Evolutionary conservation across 257 asterid genomes (phyloP).

Genomic region (Forsythia suspensa): DNA sequence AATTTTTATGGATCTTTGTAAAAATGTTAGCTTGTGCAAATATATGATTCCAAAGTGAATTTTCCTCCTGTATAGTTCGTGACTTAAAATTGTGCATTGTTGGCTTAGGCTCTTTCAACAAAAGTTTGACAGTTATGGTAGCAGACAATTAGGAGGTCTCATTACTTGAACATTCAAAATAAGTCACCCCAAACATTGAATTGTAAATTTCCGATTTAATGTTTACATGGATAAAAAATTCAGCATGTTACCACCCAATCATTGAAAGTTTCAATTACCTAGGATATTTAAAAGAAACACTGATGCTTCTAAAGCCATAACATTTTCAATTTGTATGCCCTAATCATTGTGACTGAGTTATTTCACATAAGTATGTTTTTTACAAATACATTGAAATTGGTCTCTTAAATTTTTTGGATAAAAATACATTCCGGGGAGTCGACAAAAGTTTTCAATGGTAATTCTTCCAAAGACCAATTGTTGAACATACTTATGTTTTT

Average conservation of each 20-base stretch:
- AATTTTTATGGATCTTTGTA: background rate
- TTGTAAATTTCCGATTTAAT: background rate
- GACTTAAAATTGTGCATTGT: background rate
- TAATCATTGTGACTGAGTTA: background rate
- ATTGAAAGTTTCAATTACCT: background rate
- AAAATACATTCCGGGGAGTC: background rate
- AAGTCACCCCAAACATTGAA: background rate
- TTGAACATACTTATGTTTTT: background rate
- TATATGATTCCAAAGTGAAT: background rate
- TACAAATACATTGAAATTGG: background rate
- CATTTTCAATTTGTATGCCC: background rate
- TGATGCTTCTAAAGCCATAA: background rate
- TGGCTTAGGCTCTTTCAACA: background rate
- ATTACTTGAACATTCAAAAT: background rate
- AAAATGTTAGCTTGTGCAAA: background rate
- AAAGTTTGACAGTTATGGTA: background rate
- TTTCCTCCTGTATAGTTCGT: background rate
- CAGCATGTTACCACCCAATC: background rate
- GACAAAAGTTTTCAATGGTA: background rate
- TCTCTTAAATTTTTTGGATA: background rate
- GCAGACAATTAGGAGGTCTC: background rate
- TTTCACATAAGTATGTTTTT: background rate
- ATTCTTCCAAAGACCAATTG: background rate
- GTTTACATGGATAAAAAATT: background rate
- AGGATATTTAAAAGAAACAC: background rate